Percentiles rank a stretch among this genome's conserved stretches.
Evolutionary conservation across 2,329 filamentous ascomycete species (phyloP).

Genomic region (Colletotrichum theobromicola): DNA sequence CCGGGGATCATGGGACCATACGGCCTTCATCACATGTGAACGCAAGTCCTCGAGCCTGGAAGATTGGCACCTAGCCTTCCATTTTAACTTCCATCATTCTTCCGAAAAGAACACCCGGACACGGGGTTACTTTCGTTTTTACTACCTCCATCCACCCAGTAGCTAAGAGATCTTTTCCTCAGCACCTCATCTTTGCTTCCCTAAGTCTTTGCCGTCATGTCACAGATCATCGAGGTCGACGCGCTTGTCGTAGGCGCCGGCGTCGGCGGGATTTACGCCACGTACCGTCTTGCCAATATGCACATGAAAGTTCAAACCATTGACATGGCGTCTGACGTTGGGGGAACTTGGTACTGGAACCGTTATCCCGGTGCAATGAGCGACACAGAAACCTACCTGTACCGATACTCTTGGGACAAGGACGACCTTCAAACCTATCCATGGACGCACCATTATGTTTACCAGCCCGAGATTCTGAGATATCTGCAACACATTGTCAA

Average conservation of each 20-base stretch:
- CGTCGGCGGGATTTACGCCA: neutral
- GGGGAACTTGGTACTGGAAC: neutral
- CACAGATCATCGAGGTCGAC: neutral
- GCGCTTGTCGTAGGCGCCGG: neutral
- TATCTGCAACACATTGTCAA: neutral
- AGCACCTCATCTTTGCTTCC: neutral
- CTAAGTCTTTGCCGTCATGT: neutral
- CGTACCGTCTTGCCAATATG: neutral
- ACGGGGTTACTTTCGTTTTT: accelerated
- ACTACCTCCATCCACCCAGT: neutral
- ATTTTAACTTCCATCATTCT: neutral
- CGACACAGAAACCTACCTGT: neutral
- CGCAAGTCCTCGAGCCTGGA: neutral
- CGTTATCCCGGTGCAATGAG: neutral
- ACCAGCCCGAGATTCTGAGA: neutral
- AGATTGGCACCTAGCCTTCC: neutral
- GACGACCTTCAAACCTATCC: neutral
- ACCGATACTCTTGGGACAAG: neutral
- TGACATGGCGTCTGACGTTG: neutral
- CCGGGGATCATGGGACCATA: neutral
- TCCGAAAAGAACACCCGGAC: accelerated
- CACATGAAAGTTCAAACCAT: neutral
- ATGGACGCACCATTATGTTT: neutral
- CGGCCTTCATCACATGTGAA: neutral
- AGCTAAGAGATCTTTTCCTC: neutral